Base-by-base conservation (phyloP, 129 eudicot species). In the Flaveria robusta region DNA sequence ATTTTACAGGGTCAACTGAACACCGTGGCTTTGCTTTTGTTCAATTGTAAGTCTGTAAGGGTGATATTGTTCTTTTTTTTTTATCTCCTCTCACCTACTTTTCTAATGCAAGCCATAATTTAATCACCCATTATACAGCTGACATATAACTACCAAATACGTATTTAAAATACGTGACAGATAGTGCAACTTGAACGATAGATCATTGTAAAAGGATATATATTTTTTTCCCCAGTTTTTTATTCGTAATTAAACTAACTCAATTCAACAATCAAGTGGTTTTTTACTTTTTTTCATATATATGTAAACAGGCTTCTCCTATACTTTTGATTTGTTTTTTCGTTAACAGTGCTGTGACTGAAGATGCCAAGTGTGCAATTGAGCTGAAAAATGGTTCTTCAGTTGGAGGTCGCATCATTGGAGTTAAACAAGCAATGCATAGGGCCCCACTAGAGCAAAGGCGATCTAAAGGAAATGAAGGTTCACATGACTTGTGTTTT, bases 371-470 rank as follows among this genome's bases (percentile, higher is more conserved):
- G 78, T 94, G 94, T 77, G 96, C 98, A 42, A 87, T 94, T 79
- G 97, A 91, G 88, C 84, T 89, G 81, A 94, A 94, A 83, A 84
- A 87, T 68, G 94, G 97, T 58, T 83, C 93, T 7, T 77, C 84
- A 66, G 74, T 91, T 69, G 98, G 97, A 60, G 96, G 98, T 63
- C 91, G 98, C 58, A 91, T 85, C 52, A 81, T 94, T 85, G 88
- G 86, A 52, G 98, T 89, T 58, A 91, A 91, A 80, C 97, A 84
- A 59, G 98, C 98, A 39, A 85, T 58, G 19, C 96, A 88, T 62
- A 89, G 98, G 74, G 90, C 97, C 78, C 77, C 98, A 62, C 90
- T 94, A 52, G 96, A 94, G 82, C 90, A 94, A 70, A 90, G 98
- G 23, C 87, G 96, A 34, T 54, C 87, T 20, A 91, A 91, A 75